phyloP scores from a whole-genome alignment of 2,329 filamentous ascomycete genomes.

The Clarireedia homoeocarpa region DNA sequence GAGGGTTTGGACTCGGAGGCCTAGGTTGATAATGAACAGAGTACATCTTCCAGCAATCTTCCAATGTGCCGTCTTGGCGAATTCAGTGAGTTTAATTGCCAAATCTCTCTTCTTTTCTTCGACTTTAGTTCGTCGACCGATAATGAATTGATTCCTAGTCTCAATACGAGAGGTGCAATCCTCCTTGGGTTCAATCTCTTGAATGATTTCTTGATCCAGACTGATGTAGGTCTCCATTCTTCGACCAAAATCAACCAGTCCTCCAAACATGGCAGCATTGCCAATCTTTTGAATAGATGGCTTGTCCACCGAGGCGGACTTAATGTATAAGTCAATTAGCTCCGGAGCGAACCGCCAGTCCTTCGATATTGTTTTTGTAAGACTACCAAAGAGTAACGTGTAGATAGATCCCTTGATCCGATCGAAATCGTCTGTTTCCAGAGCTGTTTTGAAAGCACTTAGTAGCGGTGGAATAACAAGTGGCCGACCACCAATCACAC shows the following conservation, averaged over 20 bases:
- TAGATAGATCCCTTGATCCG: slow-evolving; percentile 94
- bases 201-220: slow-evolving; percentile 61
- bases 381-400: slow-evolving; percentile 78
- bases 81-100: slow-evolving; percentile 71
- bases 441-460: slow-evolving; percentile 66
- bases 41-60: slow-evolving; percentile 88
- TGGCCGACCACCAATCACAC: slow-evolving; percentile 77
- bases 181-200: slow-evolving; percentile 30
- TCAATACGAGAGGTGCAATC: slow-evolving; percentile 41
- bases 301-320: slow-evolving; percentile 84
- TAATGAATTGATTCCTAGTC: slow-evolving; percentile 64
- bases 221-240: slow-evolving; percentile 81
- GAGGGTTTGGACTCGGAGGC: slow-evolving; percentile 83
- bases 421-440: slow-evolving; percentile 75
- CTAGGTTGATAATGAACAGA: slow-evolving; percentile 84
- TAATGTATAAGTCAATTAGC: slow-evolving; percentile 84
- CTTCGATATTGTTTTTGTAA: slow-evolving; percentile 78
- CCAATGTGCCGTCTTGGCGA: slow-evolving; percentile 81
- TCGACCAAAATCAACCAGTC: slow-evolving; percentile 83
- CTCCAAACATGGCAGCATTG: slow-evolving; percentile 67
- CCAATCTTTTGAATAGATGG: slow-evolving; percentile 89
- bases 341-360: slow-evolving; percentile 94
- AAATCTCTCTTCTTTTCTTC: slow-evolving; percentile 77
- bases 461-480: slow-evolving; percentile 87
- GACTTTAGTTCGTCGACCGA: slow-evolving; percentile 66